phyloP scores from a whole-genome alignment of 495 filamentous ascomycete genomes.

The Aspergillus panamensis region DNA sequence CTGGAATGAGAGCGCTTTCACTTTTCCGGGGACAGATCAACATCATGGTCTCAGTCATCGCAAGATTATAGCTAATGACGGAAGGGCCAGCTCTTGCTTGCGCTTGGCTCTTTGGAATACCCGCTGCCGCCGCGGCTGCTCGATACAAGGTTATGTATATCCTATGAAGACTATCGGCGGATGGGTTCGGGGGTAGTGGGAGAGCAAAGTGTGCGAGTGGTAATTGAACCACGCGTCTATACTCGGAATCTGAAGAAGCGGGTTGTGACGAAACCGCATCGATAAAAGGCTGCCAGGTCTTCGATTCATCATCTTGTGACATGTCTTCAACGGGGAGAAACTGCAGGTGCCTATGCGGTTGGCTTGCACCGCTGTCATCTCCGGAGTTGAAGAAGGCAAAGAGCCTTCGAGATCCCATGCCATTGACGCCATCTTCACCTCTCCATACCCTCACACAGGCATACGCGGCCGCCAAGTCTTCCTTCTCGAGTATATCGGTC shows the following conservation, averaged over 20 bases:
- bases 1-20: slow-evolving; percentile 38
- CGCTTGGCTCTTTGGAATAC: slow-evolving; percentile 4
- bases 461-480: slow-evolving; percentile 63
- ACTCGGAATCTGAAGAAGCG: slow-evolving; percentile 17
- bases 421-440: slow-evolving; percentile 16
- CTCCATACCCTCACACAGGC: slow-evolving; percentile 63
- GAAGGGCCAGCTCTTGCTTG: slow-evolving; percentile 39
- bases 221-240: slow-evolving; percentile 32
- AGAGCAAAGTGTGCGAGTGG: slow-evolving; percentile 53
- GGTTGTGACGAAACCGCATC: slow-evolving; percentile 36
- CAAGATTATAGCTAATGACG: slow-evolving; percentile 73
- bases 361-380: slow-evolving; percentile 69
- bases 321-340: slow-evolving; percentile 69
- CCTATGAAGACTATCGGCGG: slow-evolving; percentile 37
- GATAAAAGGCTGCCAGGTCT: slow-evolving; percentile 54
- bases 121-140: slow-evolving; percentile 43
- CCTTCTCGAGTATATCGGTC: slow-evolving; percentile 61
- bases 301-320: slow-evolving; percentile 44
- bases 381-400: slow-evolving; percentile 87
- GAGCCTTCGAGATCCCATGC: slow-evolving; percentile 35
- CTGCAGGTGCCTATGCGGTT: slow-evolving; percentile 77
- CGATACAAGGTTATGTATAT: slow-evolving; percentile 55
- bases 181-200: slow-evolving; percentile 38
- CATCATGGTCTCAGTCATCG: slow-evolving; percentile 66
- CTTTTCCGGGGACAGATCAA: slow-evolving; percentile 61